These are phyloP conservation scores for Phalaenopsis equestris DNA, from an alignment of 106 monocot genomes.

Conservation along the genomic window DNA sequence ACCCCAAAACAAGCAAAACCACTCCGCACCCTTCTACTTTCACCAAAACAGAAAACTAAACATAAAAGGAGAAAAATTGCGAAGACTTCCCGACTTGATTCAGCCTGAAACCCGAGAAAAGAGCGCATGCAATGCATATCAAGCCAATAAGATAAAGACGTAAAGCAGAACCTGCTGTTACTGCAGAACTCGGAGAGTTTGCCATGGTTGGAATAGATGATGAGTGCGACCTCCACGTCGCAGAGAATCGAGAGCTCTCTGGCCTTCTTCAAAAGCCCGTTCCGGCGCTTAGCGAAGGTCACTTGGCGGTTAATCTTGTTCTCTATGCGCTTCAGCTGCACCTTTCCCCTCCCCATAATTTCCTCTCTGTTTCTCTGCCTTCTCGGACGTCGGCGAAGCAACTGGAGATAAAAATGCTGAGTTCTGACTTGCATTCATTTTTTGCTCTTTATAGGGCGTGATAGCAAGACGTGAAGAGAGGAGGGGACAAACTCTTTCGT, in stretches of 20 bases:
- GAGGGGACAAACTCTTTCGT: neutral
- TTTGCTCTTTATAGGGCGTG: neutral
- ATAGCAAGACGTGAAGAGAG: constrained; percentile 2
- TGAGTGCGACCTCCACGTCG: constrained; percentile 65
- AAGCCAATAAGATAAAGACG: neutral
- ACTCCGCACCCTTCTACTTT: neutral
- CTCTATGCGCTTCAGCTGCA: constrained; percentile 7
- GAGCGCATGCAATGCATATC: neutral
- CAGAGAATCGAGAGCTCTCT: constrained; percentile 68
- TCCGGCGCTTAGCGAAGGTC: constrained; percentile 48
- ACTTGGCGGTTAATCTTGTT: constrained; percentile 25
- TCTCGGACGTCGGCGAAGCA: neutral
- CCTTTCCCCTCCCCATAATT: constrained; percentile 3
- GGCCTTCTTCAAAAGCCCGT: constrained; percentile 69
- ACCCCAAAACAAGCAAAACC: neutral
- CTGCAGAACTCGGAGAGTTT: constrained; percentile 36
- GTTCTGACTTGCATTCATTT: neutral
- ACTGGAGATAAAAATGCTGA: neutral
- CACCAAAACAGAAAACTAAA: neutral
- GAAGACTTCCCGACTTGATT: neutral
- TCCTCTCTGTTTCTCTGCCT: neutral
- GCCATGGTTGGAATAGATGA: constrained; percentile 59
- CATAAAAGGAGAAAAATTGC: neutral
- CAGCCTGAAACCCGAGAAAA: neutral
- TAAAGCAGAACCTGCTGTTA: neutral